A percentile compares a stretch with the other conserved stretches of the same genome.
phyloP scores from a whole-genome alignment of 2,329 filamentous ascomycete species.

The Cladosporium sp. region DNA sequence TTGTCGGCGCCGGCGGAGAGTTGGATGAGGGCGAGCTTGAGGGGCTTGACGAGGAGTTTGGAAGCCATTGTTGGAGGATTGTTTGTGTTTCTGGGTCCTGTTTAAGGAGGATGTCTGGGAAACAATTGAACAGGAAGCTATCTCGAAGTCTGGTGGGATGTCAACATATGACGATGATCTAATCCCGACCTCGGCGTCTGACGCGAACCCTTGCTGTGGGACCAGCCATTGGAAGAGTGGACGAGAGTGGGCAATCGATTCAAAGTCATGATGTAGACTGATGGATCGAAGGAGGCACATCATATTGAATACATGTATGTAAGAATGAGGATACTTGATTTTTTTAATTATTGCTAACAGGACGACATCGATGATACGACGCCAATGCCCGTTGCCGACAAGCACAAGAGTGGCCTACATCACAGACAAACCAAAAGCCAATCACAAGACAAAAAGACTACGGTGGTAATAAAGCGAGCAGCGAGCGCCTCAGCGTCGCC shows the following conservation, averaged over 20 bases:
- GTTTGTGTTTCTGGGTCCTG: too few relatives aligned
- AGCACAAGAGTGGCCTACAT: not conserved
- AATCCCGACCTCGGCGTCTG: conserved; percentile 16
- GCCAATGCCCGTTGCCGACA: not conserved
- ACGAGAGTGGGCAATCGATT: not conserved
- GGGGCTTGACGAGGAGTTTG: conserved; percentile 68
- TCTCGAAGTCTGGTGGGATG: not conserved
- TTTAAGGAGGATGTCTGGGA: too few relatives aligned
- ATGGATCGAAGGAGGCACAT: not conserved
- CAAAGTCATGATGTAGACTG: not conserved
- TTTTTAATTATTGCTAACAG: not conserved
- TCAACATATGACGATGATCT: conserved; percentile 18
- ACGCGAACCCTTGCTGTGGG: not conserved
- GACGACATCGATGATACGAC: not conserved
- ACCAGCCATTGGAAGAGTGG: conserved; percentile 5
- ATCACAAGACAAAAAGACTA: not conserved
- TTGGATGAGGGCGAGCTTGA: conserved; percentile 81
- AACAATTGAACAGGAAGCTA: not conserved
- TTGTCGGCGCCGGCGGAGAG: conserved; percentile 78
- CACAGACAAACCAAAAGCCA: not conserved
- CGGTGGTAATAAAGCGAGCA: not conserved
- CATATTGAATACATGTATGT: not conserved
- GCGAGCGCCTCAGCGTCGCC: not conserved
- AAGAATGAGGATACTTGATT: too few relatives aligned
- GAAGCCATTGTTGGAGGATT: conserved; percentile 45